Base-by-base conservation (phyloP, 2,329 filamentous ascomycete genomes). In the Herpomyces periplanetae region DNA sequence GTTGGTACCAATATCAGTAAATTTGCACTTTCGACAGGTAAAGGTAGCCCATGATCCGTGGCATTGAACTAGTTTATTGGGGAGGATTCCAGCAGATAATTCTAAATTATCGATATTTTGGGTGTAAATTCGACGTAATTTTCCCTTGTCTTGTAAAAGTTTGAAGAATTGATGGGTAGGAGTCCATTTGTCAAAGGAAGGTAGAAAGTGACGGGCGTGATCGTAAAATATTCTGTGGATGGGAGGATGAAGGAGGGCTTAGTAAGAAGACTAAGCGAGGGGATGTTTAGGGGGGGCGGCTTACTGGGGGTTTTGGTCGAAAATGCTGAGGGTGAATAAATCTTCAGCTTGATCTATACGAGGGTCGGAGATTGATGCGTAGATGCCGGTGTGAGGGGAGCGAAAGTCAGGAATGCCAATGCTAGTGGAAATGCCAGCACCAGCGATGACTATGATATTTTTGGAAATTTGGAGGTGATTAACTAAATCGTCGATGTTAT, bases 61-160 rank as follows among this genome's bases (percentile, higher is more conserved):
- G 35, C 80, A 91, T 39, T 96, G 75, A 11, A 96, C 62, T 8
- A 91, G 49, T 33, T 80, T 85, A 13, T 66, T 59, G 1, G 55
- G 49, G 10, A 46, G 40, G 24, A 96, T 66, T 10, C 80, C 80
- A 0, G 75, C 75, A 31, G 65, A 59, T 24, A 59, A 52, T 37
- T 96, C 75, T 19, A 88, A 57, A 30, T 88, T 88, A 44, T 96
- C 80, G 32, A 96, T 91, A 37, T 96, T 96, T 36, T 96, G 80
- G 0, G 80, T 85, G 43, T 88, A 96, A 41, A 91, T 88, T 16
- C 73, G 91, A 23, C 88, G 51, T 4, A 96, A 51, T 37, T 87
- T 87, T 27, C 54, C 58, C 36, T 71, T 64, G 28, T 75, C 51
- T 37, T 96, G 66, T 13, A 96, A 51, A 29, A 88, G 49, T 13